Evolutionary conservation across 208 protist genomes (phyloP).

Genomic region (Crithidia expoeki): DNA sequence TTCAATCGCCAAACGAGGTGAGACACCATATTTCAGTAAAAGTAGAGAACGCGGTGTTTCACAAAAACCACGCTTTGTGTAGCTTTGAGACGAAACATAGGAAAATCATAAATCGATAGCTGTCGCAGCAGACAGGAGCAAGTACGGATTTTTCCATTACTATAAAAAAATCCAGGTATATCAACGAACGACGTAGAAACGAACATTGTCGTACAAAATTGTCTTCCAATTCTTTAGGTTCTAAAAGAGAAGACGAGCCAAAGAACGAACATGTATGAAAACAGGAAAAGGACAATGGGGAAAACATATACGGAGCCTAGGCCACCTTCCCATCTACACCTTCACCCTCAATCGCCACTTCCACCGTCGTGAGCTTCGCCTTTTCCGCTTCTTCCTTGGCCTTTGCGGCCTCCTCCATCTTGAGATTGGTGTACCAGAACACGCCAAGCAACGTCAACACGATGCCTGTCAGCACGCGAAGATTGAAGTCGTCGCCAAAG

Average conservation of each 20-base stretch:
- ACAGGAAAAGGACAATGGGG: not conserved
- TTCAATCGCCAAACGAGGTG: not conserved
- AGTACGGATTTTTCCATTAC: too few species aligned
- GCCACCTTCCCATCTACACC: not conserved
- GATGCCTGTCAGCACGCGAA: constrained; percentile 50
- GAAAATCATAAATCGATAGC: not conserved
- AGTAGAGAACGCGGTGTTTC: not conserved
- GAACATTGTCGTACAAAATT: not conserved
- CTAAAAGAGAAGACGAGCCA: too few species aligned
- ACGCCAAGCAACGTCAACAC: constrained; percentile 62
- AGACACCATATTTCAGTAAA: not conserved
- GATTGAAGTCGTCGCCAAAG: constrained; percentile 50
- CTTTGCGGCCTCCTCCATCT: constrained; percentile 27
- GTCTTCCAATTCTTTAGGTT: not conserved
- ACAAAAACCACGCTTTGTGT: not conserved
- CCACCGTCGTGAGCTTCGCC: constrained; percentile 11
- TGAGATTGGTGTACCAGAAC: constrained; percentile 86
- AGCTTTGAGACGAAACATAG: not conserved
- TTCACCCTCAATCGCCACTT: not conserved
- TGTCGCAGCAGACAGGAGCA: too few species aligned
- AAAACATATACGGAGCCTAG: not conserved
- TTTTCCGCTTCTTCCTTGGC: constrained; percentile 20
- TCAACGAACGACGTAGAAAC: not conserved
- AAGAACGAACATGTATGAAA: too few species aligned
- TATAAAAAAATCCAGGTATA: too few species aligned